Evolutionary conservation across 2,329 filamentous ascomycete genomes (phyloP).

Genomic region (Penicillium sp.): DNA sequence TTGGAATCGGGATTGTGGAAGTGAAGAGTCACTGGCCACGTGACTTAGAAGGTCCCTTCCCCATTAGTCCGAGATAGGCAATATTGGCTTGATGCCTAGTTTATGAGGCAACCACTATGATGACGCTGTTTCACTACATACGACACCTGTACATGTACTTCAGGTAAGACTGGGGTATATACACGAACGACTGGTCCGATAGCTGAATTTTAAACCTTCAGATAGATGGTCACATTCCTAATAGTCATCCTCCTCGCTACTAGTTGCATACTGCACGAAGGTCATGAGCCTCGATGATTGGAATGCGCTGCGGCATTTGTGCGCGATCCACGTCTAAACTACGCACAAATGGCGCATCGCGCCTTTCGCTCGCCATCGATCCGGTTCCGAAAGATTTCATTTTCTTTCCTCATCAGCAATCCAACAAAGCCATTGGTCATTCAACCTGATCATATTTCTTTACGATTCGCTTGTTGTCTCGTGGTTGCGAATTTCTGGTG

Average conservation of each 20-base stretch:
- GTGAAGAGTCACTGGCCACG: too few species aligned
- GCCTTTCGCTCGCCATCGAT: slow-evolving; percentile 11
- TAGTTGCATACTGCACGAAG: slow-evolving; percentile 14
- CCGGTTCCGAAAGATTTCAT: slow-evolving; percentile 14
- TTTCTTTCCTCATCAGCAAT: slow-evolving; percentile 9
- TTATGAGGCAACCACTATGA: too few species aligned
- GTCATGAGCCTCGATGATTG: slow-evolving; percentile 13
- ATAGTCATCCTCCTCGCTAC: not conserved
- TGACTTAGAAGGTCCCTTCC: too few species aligned
- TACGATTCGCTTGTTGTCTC: slow-evolving; percentile 6
- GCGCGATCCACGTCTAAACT: slow-evolving; percentile 26
- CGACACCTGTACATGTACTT: too few species aligned
- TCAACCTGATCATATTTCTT: not conserved
- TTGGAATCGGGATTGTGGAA: too few species aligned
- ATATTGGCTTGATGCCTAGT: too few species aligned
- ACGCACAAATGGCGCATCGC: slow-evolving; percentile 36
- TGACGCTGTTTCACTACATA: too few species aligned
- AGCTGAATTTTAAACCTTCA: not conserved
- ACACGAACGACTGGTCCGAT: not conserved
- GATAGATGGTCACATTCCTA: slow-evolving; percentile 5
- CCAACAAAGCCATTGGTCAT: not conserved
- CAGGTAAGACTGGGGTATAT: not conserved
- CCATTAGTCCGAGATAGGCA: too few species aligned
- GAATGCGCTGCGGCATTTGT: slow-evolving; percentile 37
- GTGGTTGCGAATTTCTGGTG: slow-evolving; percentile 1